These are phyloP conservation scores for Jackrogersella minutella DNA, from an alignment of 495 filamentous ascomycete genomes.

Conservation along the genomic window DNA sequence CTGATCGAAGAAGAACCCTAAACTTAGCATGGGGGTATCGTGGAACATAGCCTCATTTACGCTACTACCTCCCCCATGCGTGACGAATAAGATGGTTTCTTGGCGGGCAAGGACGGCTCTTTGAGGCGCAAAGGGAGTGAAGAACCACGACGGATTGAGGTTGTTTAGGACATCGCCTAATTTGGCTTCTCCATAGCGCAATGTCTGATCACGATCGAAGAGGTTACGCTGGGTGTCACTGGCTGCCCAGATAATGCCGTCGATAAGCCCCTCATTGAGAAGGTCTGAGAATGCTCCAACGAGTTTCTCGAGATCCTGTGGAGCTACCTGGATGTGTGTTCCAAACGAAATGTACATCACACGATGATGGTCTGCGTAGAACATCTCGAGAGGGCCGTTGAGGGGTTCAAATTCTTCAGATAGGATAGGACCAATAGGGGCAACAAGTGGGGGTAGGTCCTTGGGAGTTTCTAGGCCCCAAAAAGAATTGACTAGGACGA, in stretches of 20 bases:
- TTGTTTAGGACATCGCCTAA: constrained; percentile 40
- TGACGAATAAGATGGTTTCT: constrained; percentile 45
- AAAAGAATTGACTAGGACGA: constrained; percentile 54
- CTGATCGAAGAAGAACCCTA: constrained; percentile 51
- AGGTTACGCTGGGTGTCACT: constrained; percentile 30
- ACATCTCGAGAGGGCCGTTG: constrained; percentile 28
- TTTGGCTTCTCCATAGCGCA: background rate
- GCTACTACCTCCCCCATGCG: constrained; percentile 47
- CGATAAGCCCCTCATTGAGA: constrained; percentile 42
- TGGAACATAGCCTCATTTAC: constrained; percentile 52
- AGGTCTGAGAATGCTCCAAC: constrained; percentile 36
- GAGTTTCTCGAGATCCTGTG: constrained; percentile 38
- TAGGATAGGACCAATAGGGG: constrained; percentile 49
- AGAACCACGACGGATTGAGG: constrained; percentile 38
- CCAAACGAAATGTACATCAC: constrained; percentile 52
- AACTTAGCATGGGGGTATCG: constrained; percentile 45
- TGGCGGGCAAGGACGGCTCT: constrained; percentile 46
- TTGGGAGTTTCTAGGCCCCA: constrained; percentile 51
- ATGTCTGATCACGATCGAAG: constrained; percentile 24
- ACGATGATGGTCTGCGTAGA: constrained; percentile 32
- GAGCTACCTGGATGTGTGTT: constrained; percentile 48
- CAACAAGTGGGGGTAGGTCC: constrained; percentile 49
- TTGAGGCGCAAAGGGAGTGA: constrained; percentile 46
- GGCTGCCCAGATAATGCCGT: constrained; percentile 52
- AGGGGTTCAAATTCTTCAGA: constrained; percentile 42